Percentiles rank a stretch among this genome's conserved stretches.
Evolutionary conservation across 83 land plant species (phyloP).

Genomic region (Diphasiastrum complanatum): DNA sequence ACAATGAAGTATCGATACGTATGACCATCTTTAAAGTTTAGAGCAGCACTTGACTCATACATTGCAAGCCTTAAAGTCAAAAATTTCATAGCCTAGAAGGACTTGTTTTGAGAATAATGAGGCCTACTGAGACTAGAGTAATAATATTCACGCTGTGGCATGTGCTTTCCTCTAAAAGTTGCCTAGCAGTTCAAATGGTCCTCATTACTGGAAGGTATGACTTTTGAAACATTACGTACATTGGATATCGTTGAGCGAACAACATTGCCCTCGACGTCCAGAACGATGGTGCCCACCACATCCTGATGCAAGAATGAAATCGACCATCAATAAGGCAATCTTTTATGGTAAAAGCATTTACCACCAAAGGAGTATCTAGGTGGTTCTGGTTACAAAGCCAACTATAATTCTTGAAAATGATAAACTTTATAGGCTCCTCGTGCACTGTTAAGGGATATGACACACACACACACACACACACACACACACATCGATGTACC

Average conservation of each 20-base stretch:
- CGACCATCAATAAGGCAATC: not conserved
- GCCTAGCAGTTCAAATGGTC: no score
- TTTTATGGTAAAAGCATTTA: not conserved
- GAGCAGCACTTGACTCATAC: not conserved
- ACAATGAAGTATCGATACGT: no score
- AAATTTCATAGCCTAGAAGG: not conserved
- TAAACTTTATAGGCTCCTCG: not conserved
- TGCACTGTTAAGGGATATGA: not conserved
- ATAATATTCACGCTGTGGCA: no score
- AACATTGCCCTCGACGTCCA: conserved; percentile 20
- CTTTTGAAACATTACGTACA: not conserved
- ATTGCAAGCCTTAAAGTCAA: no score
- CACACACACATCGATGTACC: conserved; percentile 2
- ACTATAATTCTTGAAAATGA: not conserved
- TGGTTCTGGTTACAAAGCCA: not conserved
- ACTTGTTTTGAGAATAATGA: no score
- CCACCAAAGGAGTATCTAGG: no score
- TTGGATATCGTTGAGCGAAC: conserved; percentile 24
- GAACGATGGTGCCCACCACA: conserved; percentile 20
- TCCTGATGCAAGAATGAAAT: conserved; percentile 7
- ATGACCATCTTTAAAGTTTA: not conserved
- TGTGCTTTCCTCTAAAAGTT: not conserved
- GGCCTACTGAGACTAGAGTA: no score
- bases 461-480: no score
- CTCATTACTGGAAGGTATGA: not conserved